A percentile compares a stretch with the other conserved stretches of the same genome.
Conservation (phyloP, 768 basidiomycete species). For the Coprinopsis marcescibilis region DNA sequence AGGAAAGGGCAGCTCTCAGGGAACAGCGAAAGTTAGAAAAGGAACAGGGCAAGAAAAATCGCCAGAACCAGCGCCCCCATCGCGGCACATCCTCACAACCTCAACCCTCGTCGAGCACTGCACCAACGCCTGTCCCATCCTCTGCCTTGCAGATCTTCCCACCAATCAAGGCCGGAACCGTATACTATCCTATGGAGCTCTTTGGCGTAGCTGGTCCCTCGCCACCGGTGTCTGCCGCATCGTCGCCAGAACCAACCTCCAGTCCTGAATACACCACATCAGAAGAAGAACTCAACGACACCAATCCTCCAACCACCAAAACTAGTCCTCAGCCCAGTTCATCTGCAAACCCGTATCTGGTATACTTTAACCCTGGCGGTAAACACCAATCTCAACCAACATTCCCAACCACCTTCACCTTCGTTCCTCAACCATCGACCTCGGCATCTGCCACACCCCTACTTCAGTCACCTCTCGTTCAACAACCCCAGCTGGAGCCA, state of each 20-base stretch:
- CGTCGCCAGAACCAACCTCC: slow-evolving; percentile 32
- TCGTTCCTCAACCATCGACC: too few species aligned
- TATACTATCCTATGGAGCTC: slow-evolving; percentile 18
- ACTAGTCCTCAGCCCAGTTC: background rate
- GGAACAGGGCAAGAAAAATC: slow-evolving; percentile 27
- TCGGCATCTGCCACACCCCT: too few species aligned
- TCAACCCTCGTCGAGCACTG: slow-evolving; percentile 10
- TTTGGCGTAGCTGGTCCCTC: slow-evolving; percentile 42
- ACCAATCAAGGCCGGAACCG: slow-evolving; percentile 15
- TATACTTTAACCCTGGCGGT: background rate
- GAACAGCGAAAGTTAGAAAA: slow-evolving; percentile 22
- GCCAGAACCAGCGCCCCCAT: slow-evolving; percentile 10
- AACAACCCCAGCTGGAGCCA: too few species aligned
- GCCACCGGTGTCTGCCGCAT: slow-evolving; percentile 46
- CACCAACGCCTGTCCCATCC: slow-evolving; percentile 13
- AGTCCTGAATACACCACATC: slow-evolving; percentile 7
- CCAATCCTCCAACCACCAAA: background rate
- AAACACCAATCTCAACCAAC: too few species aligned
- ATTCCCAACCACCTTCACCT: too few species aligned
- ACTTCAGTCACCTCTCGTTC: too few species aligned
- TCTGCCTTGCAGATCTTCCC: slow-evolving; percentile 4
- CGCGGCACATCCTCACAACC: slow-evolving; percentile 11
- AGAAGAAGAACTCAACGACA: background rate
- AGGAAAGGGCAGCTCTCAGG: slow-evolving; percentile 39
- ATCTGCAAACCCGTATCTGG: slow-evolving; percentile 4